These are phyloP conservation scores for Chloromonas sp. DNA, from an alignment of 163 green algal genomes.

Conservation along the genomic window DNA sequence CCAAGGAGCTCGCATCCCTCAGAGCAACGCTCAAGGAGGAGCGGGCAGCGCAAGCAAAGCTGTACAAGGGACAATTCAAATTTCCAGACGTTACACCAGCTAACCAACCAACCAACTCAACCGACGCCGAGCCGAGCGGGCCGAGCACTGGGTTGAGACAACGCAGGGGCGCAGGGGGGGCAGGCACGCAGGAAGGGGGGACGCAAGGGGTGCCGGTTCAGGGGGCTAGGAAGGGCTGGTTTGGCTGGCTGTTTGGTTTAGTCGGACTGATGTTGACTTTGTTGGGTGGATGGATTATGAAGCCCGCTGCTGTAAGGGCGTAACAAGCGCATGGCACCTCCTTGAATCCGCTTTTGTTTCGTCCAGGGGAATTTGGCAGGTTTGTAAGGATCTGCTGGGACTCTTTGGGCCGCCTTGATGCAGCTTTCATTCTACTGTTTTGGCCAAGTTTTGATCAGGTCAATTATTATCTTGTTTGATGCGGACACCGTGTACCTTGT, in stretches of 20 bases:
- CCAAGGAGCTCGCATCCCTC: slow-evolving; percentile 19
- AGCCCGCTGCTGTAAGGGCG: neutral
- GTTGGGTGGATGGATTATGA: neutral
- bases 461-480: too few species aligned
- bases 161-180: neutral
- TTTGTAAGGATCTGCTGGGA: too few species aligned
- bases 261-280: neutral
- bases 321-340: neutral
- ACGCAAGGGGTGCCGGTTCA: neutral
- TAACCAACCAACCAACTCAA: neutral
- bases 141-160: neutral
- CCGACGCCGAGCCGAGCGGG: neutral
- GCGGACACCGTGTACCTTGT: too few species aligned
- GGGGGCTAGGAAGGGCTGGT: neutral
- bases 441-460: too few species aligned
- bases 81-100: neutral
- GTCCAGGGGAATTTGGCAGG: too few species aligned
- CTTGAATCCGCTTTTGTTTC: too few species aligned
- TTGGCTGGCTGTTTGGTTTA: neutral
- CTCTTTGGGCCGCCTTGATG: too few species aligned
- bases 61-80: slow-evolving; percentile 4
- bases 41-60: neutral
- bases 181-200: neutral
- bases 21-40: slow-evolving; percentile 1
- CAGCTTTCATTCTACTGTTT: too few species aligned